Percentiles rank a stretch among this genome's conserved stretches.
Conservation (phyloP, 1,284 basidiomycete genomes). For the Malassezia cuniculi region DNA sequence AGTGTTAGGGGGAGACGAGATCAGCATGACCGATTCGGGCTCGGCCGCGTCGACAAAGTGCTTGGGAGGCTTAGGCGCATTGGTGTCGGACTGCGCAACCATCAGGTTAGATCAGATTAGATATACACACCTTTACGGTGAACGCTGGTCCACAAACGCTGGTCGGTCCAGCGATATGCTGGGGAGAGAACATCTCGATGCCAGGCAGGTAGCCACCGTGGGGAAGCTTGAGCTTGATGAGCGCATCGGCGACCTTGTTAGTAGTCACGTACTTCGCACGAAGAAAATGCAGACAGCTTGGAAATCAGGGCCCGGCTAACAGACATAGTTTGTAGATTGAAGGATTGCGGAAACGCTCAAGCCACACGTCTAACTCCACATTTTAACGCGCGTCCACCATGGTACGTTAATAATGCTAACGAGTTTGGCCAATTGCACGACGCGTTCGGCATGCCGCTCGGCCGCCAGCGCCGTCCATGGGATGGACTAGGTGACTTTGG, state of each 20-base stretch:
- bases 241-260: slow-evolving; percentile 67
- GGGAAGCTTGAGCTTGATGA: slow-evolving; percentile 64
- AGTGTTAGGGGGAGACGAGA: slow-evolving; percentile 57
- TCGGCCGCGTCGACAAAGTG: slow-evolving; percentile 78
- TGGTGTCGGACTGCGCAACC: slow-evolving; percentile 55
- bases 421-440: slow-evolving; percentile 9
- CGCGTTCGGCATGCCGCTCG: background rate
- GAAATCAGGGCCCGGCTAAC: background rate
- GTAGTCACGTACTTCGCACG: slow-evolving; percentile 9
- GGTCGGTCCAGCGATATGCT: slow-evolving; percentile 10
- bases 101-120: slow-evolving; percentile 47
- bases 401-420: slow-evolving; percentile 3
- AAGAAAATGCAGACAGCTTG: slow-evolving; percentile 5
- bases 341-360: too few relatives aligned
- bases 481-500: slow-evolving; percentile 19
- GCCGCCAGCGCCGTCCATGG: slow-evolving; percentile 10
- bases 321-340: slow-evolving; percentile 1
- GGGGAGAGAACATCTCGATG: slow-evolving; percentile 55
- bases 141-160: slow-evolving; percentile 62
- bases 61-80: slow-evolving; percentile 56
- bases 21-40: slow-evolving; percentile 58
- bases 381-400: too few relatives aligned
- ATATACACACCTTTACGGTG: slow-evolving; percentile 56
- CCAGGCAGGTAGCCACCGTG: slow-evolving; percentile 74
- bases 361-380: too few relatives aligned